These are phyloP conservation scores for Cucumis melo DNA, from an alignment of 306 rosid species.

Conservation along the genomic window DNA sequence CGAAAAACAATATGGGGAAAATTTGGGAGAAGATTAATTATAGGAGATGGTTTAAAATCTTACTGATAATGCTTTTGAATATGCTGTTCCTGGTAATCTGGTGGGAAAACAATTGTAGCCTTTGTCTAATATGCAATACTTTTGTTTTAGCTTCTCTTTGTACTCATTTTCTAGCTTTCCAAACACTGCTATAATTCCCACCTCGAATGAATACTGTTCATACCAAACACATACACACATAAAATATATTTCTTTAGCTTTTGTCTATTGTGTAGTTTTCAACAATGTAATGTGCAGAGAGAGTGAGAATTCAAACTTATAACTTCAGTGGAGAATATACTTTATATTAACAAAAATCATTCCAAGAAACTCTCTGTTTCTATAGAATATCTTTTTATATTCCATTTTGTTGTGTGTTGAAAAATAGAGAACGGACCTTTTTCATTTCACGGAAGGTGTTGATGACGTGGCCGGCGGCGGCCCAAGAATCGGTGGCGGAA, in stretches of 20 bases:
- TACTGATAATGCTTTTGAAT: slow-evolving; percentile 74
- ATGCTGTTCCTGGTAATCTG: slow-evolving; percentile 52
- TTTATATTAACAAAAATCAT: too few relatives aligned
- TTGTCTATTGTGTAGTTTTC: too few relatives aligned
- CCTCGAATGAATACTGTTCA: slow-evolving; percentile 60
- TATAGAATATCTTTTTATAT: too few relatives aligned
- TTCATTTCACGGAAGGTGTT: slow-evolving; percentile 60
- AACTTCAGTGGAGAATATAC: too few relatives aligned
- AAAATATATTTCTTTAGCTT: too few relatives aligned
- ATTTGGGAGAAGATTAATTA: too few relatives aligned
- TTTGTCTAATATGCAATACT: slow-evolving; percentile 56
- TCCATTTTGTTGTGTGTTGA: too few relatives aligned
- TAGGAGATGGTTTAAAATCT: neutral
- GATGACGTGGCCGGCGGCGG: slow-evolving; percentile 19
- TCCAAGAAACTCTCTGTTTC: too few relatives aligned
- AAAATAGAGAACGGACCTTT: slow-evolving; percentile 27
- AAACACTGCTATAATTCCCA: slow-evolving; percentile 63
- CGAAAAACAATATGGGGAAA: neutral
- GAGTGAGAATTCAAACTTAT: too few relatives aligned
- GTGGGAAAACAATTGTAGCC: slow-evolving; percentile 85
- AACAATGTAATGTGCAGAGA: too few relatives aligned
- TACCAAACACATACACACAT: too few relatives aligned
- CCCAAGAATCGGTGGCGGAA: slow-evolving; percentile 59
- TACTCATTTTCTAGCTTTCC: slow-evolving; percentile 44
- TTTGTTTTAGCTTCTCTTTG: slow-evolving; percentile 46